Base-by-base conservation (phyloP, 306 rosid genomes). In the Acacia melanoxylon region DNA sequence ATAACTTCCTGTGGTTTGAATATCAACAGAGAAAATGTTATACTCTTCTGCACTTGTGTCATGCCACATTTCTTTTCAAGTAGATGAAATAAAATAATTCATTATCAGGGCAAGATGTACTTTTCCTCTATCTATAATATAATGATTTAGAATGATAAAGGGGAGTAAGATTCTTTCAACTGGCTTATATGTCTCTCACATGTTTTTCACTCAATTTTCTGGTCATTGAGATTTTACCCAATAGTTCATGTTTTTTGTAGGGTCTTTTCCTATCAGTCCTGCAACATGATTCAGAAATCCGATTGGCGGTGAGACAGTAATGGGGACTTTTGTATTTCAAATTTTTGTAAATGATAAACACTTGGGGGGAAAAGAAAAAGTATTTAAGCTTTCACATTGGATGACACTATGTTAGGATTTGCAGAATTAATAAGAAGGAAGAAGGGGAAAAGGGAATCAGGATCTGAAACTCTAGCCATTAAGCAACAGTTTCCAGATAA, bases 281-380 rank as follows among this genome's bases (percentile, higher is more conserved):
- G 82, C 95, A 88, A 82, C 98, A 92, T 86, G 98, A 92, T 81
- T 74, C 92, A 24, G 97, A 95, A 76, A 85, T 88, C 75, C 93
- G 94, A 58, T 74, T 92, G 86, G 99, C 93, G 87, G 99, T 95
- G 78, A 93, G 97, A 72, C 82, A 71, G 48, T 72, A 67, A 17
- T 73, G 74, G 74, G 76, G 72, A 77, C 62, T 51, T 71, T 40
- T 61, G 25, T 54, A 46, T 75, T 82, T 22, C 68, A 51, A 20
- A 46, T 51, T 54, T 83, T 69, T 16, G 52, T 74, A 31, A 10
- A 59, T 37, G 22, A 35, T 27, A 27, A 37, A 13, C 37, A 25
- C 71, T 25, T 2, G 10, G n/a, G 70, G 19, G 4, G 6, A 19
- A 56, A 52, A 52, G 24, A 76, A 33, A 9, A n/a, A 65, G 31